Evolutionary conservation across 768 basidiomycete species (phyloP), one percentile per base, ranked within the genome.

Genomic region (Amanita fuliginea): DNA sequence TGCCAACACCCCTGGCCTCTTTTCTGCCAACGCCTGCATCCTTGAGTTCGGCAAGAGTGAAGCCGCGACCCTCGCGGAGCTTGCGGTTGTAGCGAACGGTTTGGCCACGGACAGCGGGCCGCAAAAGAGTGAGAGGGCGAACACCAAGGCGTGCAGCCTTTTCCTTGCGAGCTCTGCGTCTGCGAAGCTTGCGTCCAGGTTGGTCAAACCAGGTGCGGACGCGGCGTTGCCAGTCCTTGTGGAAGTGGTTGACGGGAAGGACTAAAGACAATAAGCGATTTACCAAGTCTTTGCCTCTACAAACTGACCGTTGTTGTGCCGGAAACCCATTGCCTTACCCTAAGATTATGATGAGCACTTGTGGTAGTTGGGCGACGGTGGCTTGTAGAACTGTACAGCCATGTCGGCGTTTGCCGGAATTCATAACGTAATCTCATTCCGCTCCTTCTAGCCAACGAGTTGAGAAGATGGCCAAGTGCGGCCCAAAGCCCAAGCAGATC

Each of bases 181-280:
- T 80, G 67, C 90, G 87, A 67, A 93, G 86, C 74, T 98, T 98
- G 66, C 89, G 87, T 43, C 94, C 95, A 51, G 96, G 92, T 73
- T 99, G 96, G 76, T 98, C 88, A 67, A 98, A 98, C 94, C 94
- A 93, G 64, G 91, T 95, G 70, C 85, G 85, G 60, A 95, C 92
- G 57, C 86, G 86, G 63, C 83, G 78, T 70, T 98, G 95, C 94
- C 94, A 98, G 68, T 98, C 94, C 83, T 98, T 98, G 76, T 82
- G 89, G 80, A 93, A 93, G 68, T 96, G 92, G 71, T 93, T 93
- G 60, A 69, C 78, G 73, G 81, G 92, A 68, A 95, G 88, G 74
- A 88, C 89, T 87, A 42, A 4, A 39, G 21, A 56, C 32, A 37
- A 42, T 21, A 47, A 54, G 51, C 24, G 42, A 55, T 50, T 53